Percentiles rank a stretch among this genome's conserved stretches.
These are phyloP conservation scores for Mycena filopes DNA, from an alignment of 768 basidiomycete genomes.

Conservation along the genomic window DNA sequence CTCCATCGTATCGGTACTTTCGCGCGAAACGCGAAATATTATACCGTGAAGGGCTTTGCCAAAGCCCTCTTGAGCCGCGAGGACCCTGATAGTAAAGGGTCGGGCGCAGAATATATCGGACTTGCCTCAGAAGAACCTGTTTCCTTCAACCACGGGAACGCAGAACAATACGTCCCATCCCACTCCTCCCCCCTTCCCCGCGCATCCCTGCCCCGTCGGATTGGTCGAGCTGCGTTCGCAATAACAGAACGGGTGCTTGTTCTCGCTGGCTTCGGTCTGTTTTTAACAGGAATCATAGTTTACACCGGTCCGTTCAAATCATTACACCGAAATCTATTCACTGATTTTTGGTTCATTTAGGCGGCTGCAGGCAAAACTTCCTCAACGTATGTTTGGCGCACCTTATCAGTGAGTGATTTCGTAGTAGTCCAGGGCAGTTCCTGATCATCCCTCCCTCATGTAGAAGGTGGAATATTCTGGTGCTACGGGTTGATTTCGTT, in stretches of 20 bases:
- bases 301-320: conserved; percentile 69
- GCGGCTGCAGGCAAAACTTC: conserved; percentile 83
- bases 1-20: conserved; percentile 64
- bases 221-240: conserved; percentile 60
- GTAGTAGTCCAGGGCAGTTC: conserved; percentile 6
- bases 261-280: conserved; percentile 73
- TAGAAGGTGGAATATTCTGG: conserved; percentile 94
- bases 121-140: conserved; percentile 64
- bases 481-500: conserved; percentile 89
- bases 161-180: conserved; percentile 56
- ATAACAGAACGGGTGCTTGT: conserved; percentile 73
- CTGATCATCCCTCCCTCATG: conserved; percentile 18
- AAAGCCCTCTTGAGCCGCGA: conserved; percentile 61
- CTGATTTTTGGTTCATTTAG: conserved; percentile 39
- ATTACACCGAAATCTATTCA: background rate
- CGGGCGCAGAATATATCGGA: conserved; percentile 64
- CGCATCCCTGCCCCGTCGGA: conserved; percentile 46
- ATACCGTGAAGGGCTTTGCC: conserved; percentile 65
- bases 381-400: conserved; percentile 90
- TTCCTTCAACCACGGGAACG: conserved; percentile 54
- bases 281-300: conserved; percentile 76
- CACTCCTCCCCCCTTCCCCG: conserved; percentile 43
- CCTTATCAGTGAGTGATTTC: conserved; percentile 77
- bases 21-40: conserved; percentile 52
- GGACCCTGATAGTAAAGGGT: conserved; percentile 37